A percentile compares a stretch with the other conserved stretches of the same genome.
phyloP scores from a whole-genome alignment of 2,329 filamentous ascomycete genomes.

The Chrysosporium keratinophilum region DNA sequence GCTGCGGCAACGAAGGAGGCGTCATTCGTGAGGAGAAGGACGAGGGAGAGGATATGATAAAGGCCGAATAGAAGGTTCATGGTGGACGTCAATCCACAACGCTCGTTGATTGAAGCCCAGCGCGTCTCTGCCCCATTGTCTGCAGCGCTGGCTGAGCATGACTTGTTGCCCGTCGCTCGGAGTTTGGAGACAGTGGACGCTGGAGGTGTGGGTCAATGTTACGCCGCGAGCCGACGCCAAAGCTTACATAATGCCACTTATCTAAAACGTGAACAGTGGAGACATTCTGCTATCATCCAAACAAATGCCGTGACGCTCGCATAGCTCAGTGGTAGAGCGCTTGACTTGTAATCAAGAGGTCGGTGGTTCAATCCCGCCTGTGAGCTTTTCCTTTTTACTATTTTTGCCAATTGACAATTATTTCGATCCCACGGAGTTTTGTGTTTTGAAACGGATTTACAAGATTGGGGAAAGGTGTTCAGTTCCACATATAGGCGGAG shows the following conservation, averaged over 20 bases:
- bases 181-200: too few relatives aligned
- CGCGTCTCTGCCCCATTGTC: neutral
- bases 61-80: neutral
- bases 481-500: too few relatives aligned
- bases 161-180: too few relatives aligned
- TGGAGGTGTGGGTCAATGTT: too few relatives aligned
- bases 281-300: too few relatives aligned
- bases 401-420: neutral
- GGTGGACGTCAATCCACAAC: neutral
- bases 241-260: too few relatives aligned
- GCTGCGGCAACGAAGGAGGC: constrained; percentile 22
- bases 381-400: neutral
- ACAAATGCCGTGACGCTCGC: neutral
- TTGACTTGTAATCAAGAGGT: constrained; percentile 10
- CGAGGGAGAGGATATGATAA: constrained; percentile 22
- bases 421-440: too few relatives aligned
- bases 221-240: too few relatives aligned
- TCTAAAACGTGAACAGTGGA: too few relatives aligned
- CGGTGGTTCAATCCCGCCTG: constrained; percentile 9
- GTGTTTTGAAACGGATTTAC: too few relatives aligned
- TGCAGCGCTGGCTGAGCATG: too few relatives aligned
- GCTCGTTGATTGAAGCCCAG: neutral
- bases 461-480: too few relatives aligned
- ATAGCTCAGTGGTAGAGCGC: constrained; percentile 15
- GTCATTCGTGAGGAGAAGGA: constrained; percentile 9